phyloP scores from a whole-genome alignment of 257 asterid species.

The Solanum piurae region DNA sequence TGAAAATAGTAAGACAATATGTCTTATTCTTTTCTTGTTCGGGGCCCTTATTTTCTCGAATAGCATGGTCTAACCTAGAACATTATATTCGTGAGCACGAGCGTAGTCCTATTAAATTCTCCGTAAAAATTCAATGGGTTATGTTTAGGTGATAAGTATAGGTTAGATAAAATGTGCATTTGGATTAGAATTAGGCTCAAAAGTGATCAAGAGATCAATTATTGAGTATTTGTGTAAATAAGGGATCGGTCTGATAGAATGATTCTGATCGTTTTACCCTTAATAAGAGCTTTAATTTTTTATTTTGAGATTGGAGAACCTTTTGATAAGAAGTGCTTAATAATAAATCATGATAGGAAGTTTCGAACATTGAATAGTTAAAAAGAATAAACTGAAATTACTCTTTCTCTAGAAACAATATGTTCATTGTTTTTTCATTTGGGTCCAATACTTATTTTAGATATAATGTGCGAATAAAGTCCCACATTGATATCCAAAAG shows the following conservation, averaged over 20 bases:
- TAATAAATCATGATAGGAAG: background rate
- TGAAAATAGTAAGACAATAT: background rate
- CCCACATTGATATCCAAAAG: background rate
- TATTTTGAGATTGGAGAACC: background rate
- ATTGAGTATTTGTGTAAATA: background rate
- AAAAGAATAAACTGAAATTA: background rate
- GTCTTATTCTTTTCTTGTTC: background rate
- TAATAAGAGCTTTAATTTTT: background rate
- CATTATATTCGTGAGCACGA: background rate
- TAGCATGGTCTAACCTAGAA: background rate
- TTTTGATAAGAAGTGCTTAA: background rate
- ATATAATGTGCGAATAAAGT: background rate
- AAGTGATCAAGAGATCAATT: background rate
- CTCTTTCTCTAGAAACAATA: background rate
- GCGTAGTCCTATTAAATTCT: background rate
- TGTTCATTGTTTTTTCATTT: background rate
- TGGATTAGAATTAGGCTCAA: background rate
- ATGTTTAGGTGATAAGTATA: background rate
- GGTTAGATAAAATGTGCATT: background rate
- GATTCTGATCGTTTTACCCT: background rate
- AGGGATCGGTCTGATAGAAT: background rate
- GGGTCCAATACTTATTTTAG: background rate
- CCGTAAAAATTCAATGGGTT: background rate
- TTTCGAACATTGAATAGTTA: background rate
- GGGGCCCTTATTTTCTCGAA: background rate